Conservation (phyloP, 2,329 filamentous ascomycete genomes). For the Pseudogymnoascus sp. region DNA sequence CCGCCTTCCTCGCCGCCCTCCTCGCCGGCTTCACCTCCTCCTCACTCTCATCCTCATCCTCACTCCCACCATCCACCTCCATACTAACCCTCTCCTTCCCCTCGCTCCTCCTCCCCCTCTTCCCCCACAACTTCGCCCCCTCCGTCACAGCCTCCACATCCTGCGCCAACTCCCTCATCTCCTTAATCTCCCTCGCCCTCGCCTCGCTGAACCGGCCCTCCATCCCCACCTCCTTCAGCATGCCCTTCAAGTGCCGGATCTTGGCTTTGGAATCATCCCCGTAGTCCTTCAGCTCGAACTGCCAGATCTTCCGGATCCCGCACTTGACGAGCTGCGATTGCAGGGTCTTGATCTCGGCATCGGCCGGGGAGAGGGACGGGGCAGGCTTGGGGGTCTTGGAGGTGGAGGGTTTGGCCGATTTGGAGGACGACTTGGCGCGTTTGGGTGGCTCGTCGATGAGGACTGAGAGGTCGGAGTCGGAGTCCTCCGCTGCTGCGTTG, state of each 20-base stretch:
- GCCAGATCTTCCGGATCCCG: constrained; percentile 88
- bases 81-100: constrained; percentile 24
- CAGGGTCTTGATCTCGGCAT: constrained; percentile 77
- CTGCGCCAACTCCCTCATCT: constrained; percentile 71
- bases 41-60: constrained; percentile 16
- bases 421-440: constrained; percentile 30
- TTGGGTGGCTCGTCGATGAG: constrained; percentile 69
- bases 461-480: constrained; percentile 57
- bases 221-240: constrained; percentile 81
- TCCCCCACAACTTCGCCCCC: constrained; percentile 72
- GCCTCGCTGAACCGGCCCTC: constrained; percentile 77
- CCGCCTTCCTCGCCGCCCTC: constrained; percentile 27
- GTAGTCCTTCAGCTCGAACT: constrained; percentile 69
- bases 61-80: constrained; percentile 34
- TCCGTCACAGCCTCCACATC: constrained; percentile 81
- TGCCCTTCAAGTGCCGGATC: constrained; percentile 68
- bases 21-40: constrained; percentile 24
- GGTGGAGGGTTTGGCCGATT: constrained; percentile 29
- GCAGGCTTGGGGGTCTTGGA: constrained; percentile 24
- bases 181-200: constrained; percentile 79
- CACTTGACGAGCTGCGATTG: constrained; percentile 85
- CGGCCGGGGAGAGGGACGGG: constrained; percentile 47
- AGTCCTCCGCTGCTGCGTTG: constrained; percentile 31
- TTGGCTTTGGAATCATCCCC: constrained; percentile 66
- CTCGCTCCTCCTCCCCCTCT: constrained; percentile 25